Evolutionary conservation across 257 asterid genomes (phyloP), one percentile per base, ranked within the genome.

Genomic region (Nicotiana sylvestris): DNA sequence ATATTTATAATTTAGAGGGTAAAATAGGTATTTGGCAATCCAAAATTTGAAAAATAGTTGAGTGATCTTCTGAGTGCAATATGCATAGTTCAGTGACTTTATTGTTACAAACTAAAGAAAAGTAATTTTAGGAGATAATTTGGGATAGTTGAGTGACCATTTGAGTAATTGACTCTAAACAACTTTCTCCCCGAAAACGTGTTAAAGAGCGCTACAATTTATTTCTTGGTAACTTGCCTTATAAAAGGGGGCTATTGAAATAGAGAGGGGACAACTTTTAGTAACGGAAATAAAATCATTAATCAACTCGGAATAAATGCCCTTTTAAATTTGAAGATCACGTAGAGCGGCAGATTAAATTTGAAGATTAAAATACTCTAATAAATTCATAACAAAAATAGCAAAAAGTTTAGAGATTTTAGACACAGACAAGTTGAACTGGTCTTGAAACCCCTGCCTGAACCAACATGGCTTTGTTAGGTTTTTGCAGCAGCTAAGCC

Each of bases 401-500:
- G 77, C 9, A 55, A 39, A 39, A 39, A 39, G 33, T 33, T 57
- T 69, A 39, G 4, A 21, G 13, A 70, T 21, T 70, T 32, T 43
- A 72, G 60, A 46, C 37, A 12, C 8, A 6, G 61, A 74, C 39
- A 49, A 49, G 61, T 74, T 25, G 61, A 72, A 25, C 61, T 72
- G 79, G 39, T 72, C 79, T 72, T 46, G 3, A 6, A 43, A 2
- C 6, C 49, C 61, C 39, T 13, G 70, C 70, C 9, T 65, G 9
- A 65, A 29, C 4, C 61, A 49, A 74, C 49, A 25, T 25, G 61
- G 21, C 1, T 46, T 46, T 72, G 15, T 72, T 72, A 46, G 56
- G n/a, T 43, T 69, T 68, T n/a, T n/a, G 56, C 77, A 37, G n/a
- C 78, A 43, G 78, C 55, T 66, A 43, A 70, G 56, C 29, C 60